A percentile compares a stretch with the other conserved stretches of the same genome.
Evolutionary conservation across 345 rosid species (phyloP).

Genomic region (Gynandropsis gynandra): DNA sequence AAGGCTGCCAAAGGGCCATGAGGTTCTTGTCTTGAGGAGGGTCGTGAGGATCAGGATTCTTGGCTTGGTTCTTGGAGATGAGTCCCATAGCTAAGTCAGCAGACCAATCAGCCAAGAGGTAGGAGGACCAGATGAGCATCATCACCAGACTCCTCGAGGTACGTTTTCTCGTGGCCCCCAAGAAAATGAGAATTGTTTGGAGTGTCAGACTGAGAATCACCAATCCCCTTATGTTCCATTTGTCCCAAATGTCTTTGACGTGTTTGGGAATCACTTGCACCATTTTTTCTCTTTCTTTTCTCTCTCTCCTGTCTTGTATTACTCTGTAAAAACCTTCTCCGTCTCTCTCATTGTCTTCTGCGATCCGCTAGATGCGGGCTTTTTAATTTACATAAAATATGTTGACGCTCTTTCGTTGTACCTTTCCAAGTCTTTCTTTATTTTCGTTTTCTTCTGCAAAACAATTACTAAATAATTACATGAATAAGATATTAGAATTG

Average conservation of each 20-base stretch:
- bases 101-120: conserved; percentile 41
- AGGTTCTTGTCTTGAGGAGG: conserved; percentile 23
- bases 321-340: too few relatives aligned
- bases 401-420: too few relatives aligned
- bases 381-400: too few relatives aligned
- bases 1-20: conserved; percentile 33
- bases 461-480: too few relatives aligned
- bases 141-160: conserved; percentile 17
- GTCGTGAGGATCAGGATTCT: background rate
- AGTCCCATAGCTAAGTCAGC: conserved; percentile 40
- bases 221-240: conserved; percentile 43
- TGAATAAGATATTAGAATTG: too few relatives aligned
- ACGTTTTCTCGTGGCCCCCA: conserved; percentile 35
- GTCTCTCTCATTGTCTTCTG: too few relatives aligned
- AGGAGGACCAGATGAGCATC: conserved; percentile 36
- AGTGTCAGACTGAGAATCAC: conserved; percentile 38
- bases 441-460: too few relatives aligned
- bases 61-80: conserved; percentile 33
- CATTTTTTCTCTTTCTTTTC: conserved; percentile 14
- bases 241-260: conserved; percentile 26
- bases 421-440: too few relatives aligned
- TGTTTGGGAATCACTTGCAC: conserved; percentile 20
- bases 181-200: conserved; percentile 35
- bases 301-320: too few relatives aligned
- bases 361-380: too few relatives aligned